Conservation (phyloP, 1,284 basidiomycete species). For the Hemileia vastatrix region DNA sequence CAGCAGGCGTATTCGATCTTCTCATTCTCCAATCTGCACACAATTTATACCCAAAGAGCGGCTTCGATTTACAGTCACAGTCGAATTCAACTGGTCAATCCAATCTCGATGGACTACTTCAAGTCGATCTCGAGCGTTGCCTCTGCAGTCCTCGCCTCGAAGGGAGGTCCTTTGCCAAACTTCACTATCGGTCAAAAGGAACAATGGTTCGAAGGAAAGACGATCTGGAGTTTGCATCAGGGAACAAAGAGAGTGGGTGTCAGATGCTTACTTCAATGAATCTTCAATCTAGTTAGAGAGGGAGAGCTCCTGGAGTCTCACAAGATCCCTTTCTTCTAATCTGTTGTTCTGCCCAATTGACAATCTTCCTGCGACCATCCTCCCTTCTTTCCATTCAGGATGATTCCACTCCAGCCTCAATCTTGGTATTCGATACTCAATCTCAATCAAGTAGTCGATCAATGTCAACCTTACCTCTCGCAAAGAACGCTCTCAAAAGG, state of each 20-base stretch:
- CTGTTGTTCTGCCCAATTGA: neutral
- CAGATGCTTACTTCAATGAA: too few species aligned
- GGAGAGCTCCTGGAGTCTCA: neutral
- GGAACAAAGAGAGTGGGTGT: slow-evolving; percentile 68
- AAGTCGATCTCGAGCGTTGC: slow-evolving; percentile 73
- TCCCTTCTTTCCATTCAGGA: slow-evolving; percentile 53
- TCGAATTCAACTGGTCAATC: neutral
- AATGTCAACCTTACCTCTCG: slow-evolving; percentile 60
- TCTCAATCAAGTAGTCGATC: slow-evolving; percentile 45
- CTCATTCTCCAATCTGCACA: too few species aligned
- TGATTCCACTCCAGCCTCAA: slow-evolving; percentile 67
- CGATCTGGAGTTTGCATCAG: slow-evolving; percentile 77
- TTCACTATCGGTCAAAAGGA: slow-evolving; percentile 75
- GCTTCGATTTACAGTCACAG: too few species aligned
- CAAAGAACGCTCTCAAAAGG: slow-evolving; percentile 82
- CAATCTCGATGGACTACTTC: slow-evolving; percentile 63
- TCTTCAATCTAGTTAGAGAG: too few species aligned
- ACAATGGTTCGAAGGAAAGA: slow-evolving; percentile 55
- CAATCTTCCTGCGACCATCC: neutral
- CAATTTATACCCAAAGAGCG: too few species aligned
- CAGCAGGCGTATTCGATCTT: too few species aligned
- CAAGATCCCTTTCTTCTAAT: slow-evolving; percentile 4
- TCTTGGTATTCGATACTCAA: slow-evolving; percentile 75
- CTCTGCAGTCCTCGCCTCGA: slow-evolving; percentile 73
- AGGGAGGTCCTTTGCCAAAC: slow-evolving; percentile 77